Percentiles rank a stretch among this genome's conserved stretches.
These are phyloP conservation scores for Penicillium digitatum DNA, from an alignment of 2,329 filamentous ascomycete genomes.

Conservation along the genomic window DNA sequence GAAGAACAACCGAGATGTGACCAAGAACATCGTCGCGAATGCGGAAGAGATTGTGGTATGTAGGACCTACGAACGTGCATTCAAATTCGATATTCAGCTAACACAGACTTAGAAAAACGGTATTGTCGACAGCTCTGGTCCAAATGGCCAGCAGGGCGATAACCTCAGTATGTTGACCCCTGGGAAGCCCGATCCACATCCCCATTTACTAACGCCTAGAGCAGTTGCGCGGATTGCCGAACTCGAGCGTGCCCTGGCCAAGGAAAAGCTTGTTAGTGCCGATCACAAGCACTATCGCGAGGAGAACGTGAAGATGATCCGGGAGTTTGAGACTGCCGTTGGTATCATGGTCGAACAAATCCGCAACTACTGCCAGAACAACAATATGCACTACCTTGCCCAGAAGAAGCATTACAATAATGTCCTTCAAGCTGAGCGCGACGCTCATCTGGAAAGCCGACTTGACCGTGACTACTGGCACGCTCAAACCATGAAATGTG, in stretches of 20 bases:
- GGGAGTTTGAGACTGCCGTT: constrained; percentile 47
- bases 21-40: constrained; percentile 47
- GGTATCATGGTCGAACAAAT: constrained; percentile 50
- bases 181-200: neutral
- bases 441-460: constrained; percentile 48
- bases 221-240: constrained; percentile 48
- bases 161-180: constrained; percentile 35
- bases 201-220: neutral
- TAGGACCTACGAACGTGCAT: neutral
- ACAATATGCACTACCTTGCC: constrained; percentile 46
- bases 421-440: constrained; percentile 49
- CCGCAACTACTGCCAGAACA: constrained; percentile 49
- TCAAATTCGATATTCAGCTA: constrained; percentile 3
- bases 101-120: constrained; percentile 39
- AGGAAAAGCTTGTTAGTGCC: constrained; percentile 43
- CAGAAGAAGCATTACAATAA: constrained; percentile 50
- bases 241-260: constrained; percentile 47
- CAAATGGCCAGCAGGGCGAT: constrained; percentile 44
- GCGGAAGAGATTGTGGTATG: constrained; percentile 49
- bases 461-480: constrained; percentile 50
- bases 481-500: constrained; percentile 45
- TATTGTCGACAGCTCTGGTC: constrained; percentile 38
- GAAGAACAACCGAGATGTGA: constrained; percentile 49
- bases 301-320: constrained; percentile 48
- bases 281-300: constrained; percentile 45